phyloP scores from a whole-genome alignment of 495 filamentous ascomycete species.

The Cetradonia linearis region DNA sequence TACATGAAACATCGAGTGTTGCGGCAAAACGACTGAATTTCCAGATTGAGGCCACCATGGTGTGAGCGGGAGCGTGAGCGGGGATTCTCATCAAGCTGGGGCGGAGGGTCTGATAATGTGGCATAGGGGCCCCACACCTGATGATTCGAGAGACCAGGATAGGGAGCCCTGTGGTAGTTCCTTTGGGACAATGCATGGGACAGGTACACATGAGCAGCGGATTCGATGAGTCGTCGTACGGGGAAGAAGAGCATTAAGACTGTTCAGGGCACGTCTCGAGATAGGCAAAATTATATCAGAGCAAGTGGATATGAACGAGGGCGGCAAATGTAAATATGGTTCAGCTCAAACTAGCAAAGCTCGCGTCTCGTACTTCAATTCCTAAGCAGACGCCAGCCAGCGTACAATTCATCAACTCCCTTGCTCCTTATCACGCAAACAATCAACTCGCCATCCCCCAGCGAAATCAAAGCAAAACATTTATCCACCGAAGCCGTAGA shows the following conservation, averaged over 20 bases:
- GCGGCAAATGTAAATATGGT: background rate
- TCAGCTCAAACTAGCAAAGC: background rate
- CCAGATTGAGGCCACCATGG: background rate
- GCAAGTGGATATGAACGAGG: no score
- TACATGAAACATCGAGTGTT: background rate
- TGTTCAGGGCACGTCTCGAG: background rate
- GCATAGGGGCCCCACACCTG: background rate
- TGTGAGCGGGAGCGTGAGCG: background rate
- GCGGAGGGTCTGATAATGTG: background rate
- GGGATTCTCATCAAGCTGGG: background rate
- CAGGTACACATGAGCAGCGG: no score
- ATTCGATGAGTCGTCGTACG: background rate
- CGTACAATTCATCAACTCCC: background rate
- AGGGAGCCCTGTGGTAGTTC: background rate
- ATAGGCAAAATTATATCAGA: no score
- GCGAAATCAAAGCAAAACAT: conserved; percentile 12
- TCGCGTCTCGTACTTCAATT: background rate
- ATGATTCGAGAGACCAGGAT: background rate
- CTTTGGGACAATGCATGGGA: background rate
- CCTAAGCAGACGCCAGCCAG: conserved; percentile 3
- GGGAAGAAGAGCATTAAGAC: background rate
- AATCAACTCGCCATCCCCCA: background rate
- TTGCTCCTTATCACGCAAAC: background rate
- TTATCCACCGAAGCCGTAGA: conserved; percentile 98
- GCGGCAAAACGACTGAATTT: background rate